These are phyloP conservation scores for Arabidopsis thaliana DNA, from an alignment of 345 rosid species.

Conservation along the genomic window TAIR10.1 NC_003076.8:7006501-7007000, in stretches of 20 bases:
- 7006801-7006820: slow-evolving; percentile 77
- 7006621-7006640: slow-evolving; percentile 67
- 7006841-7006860: slow-evolving; percentile 66
- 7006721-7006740: slow-evolving; percentile 35
- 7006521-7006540: slow-evolving; percentile 10
- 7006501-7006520: slow-evolving; percentile 33
- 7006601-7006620: slow-evolving; percentile 54
- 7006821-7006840: slow-evolving; percentile 51
- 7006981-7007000: slow-evolving; percentile 70
- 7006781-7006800: slow-evolving; percentile 81
- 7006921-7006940: slow-evolving; percentile 46
- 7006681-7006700: slow-evolving; percentile 38
- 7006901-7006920: slow-evolving; percentile 49
- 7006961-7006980: slow-evolving; percentile 73
- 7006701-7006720: slow-evolving; percentile 52
- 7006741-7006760: slow-evolving; percentile 37
- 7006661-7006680: slow-evolving; percentile 52
- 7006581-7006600: slow-evolving; percentile 60
- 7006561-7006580: slow-evolving; percentile 50
- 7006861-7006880: slow-evolving; percentile 50
- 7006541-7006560: slow-evolving; percentile 26
- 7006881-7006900: slow-evolving; percentile 80
- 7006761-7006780: slow-evolving; percentile 50
- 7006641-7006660: slow-evolving; percentile 59
- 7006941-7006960: slow-evolving; percentile 64